Evolutionary conservation across 2,329 filamentous ascomycete genomes (phyloP).

Genomic region (Alternaria sp.): DNA sequence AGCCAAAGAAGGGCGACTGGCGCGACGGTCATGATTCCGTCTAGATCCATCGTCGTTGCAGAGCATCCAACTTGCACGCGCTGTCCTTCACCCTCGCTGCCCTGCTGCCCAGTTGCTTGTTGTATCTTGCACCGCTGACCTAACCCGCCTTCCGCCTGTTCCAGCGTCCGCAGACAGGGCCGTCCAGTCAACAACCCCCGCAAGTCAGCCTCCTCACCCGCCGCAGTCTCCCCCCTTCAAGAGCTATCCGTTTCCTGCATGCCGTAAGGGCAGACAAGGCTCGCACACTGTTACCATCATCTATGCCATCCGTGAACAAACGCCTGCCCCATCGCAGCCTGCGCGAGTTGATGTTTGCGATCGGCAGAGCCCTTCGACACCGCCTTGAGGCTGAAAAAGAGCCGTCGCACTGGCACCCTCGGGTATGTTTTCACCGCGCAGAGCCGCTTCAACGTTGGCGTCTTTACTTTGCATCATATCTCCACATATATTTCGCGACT

Average conservation of each 20-base stretch:
- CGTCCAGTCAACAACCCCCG: constrained; percentile 23
- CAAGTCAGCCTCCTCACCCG: constrained; percentile 28
- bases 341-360: constrained; percentile 35
- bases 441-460: constrained; percentile 41
- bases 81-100: neutral
- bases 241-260: constrained; percentile 10
- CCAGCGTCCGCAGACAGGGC: constrained; percentile 15
- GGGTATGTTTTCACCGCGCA: constrained; percentile 49
- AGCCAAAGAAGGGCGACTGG: constrained; percentile 2
- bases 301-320: constrained; percentile 21
- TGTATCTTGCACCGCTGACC: constrained; percentile 1
- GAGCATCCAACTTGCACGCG: neutral
- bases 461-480: constrained; percentile 25
- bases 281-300: constrained; percentile 11
- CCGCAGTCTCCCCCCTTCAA: constrained; percentile 8
- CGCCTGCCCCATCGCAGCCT: constrained; percentile 11
- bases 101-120: neutral
- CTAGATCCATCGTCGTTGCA: neutral
- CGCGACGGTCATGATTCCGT: neutral
- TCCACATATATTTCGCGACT: constrained; percentile 17
- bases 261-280: constrained; percentile 14
- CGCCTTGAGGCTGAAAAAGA: constrained; percentile 49
- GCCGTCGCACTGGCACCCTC: constrained; percentile 46
- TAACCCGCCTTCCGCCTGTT: constrained; percentile 13
- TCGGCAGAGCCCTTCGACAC: constrained; percentile 45